Base-by-base conservation (phyloP, 108 stramenopile genomes). In the Cylindrotheca fusiformis region DNA sequence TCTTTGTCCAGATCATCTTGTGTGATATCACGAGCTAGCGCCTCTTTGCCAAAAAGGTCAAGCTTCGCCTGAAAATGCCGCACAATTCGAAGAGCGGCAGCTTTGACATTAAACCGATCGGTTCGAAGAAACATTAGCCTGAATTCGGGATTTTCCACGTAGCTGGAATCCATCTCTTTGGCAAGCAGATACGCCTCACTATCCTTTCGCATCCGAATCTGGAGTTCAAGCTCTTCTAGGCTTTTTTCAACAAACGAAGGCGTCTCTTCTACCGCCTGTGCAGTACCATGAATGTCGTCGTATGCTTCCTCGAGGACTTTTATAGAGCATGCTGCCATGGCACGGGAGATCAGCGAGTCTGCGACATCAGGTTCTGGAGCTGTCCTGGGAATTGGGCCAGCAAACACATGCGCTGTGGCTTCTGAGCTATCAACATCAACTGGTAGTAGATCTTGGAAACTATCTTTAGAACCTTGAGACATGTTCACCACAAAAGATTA, bases 221-320 rank as follows among this genome's bases (percentile, higher is more conserved):
- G n/a, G n/a, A n/a, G n/a, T 47, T 63, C 28, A 21, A 71, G 31
- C 25, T 58, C 46, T 12, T 58, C 57, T 4, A 63, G 12, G 24
- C 24, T 30, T 0, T 49, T 51, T n/a, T n/a, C 22, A 2, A 71
- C 47, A 32, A 41, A 12, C 50, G 58, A 55, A 20, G 62, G 56
- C 4, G 62, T 31, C 48, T 73, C 72, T 19, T 73, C 52, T 0
- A 29, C 12, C n/a, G 19, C 28, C 24, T 20, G 21, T 17, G 57
- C 41, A 19, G 67, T 65, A 17, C 72, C 72, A 33, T 73, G 72
- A 41, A 73, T 44, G 23, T 66, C 72, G 3, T 58, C 61, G 26
- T 65, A 65, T n/a, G n/a, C n/a, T n/a, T n/a, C n/a, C n/a, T n/a
- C n/a, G n/a, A n/a, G n/a, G n/a, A n/a, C n/a, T n/a, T n/a, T n/a